Evolutionary conservation across 441 rosid genomes (phyloP).

Genomic region (Gossypium trilobum): DNA sequence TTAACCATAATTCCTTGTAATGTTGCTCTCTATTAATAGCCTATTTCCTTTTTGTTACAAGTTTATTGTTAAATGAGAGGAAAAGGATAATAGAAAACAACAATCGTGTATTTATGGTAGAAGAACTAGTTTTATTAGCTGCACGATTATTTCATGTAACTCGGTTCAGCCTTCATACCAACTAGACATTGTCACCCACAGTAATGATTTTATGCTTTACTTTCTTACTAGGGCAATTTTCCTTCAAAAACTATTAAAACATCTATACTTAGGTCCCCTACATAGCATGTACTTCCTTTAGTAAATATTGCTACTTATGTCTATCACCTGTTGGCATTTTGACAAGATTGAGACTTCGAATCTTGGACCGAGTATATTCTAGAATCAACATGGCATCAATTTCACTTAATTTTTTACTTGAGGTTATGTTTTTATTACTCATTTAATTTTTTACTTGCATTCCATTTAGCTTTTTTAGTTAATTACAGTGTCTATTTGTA

Average conservation of each 20-base stretch:
- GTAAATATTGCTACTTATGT: too few relatives aligned
- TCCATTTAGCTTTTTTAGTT: too few relatives aligned
- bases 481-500: too few relatives aligned
- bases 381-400: too few relatives aligned
- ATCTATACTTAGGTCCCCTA: background rate
- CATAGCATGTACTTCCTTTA: background rate
- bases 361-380: too few relatives aligned
- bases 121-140: background rate
- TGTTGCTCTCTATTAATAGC: background rate
- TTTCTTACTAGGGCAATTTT: background rate
- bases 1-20: background rate
- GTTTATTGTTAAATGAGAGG: background rate
- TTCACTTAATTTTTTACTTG: too few relatives aligned
- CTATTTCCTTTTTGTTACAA: background rate
- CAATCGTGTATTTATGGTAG: background rate
- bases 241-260: background rate
- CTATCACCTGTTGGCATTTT: too few relatives aligned
- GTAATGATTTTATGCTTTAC: background rate
- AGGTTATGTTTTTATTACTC: too few relatives aligned
- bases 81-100: background rate
- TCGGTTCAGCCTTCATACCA: constrained; percentile 1
- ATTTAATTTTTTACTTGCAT: too few relatives aligned
- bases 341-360: too few relatives aligned
- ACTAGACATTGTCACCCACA: background rate
- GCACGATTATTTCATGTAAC: background rate